Evolutionary conservation across 148 eudicot genomes (phyloP).

Genomic region (Heliamphora exappendiculata): DNA sequence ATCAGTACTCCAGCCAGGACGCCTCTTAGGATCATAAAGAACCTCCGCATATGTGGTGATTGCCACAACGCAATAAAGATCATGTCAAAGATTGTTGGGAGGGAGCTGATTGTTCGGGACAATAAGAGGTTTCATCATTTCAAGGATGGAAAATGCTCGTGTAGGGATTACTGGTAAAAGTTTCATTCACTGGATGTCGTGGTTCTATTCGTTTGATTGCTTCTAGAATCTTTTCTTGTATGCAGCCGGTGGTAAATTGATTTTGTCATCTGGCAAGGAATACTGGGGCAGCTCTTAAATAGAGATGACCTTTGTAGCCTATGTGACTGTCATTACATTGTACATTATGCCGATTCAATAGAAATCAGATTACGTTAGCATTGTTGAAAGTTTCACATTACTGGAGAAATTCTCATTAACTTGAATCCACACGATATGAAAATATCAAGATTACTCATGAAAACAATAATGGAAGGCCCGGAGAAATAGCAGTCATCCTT

Average conservation of each 20-base stretch:
- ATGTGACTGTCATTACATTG: background rate
- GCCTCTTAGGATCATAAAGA: conserved; percentile 42
- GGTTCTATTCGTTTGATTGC: background rate
- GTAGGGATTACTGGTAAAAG: conserved; percentile 43
- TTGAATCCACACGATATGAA: no score
- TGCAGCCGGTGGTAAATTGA: background rate
- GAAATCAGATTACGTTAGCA: background rate
- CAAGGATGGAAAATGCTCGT: conserved; percentile 44
- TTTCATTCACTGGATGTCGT: background rate
- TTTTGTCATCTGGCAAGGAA: background rate
- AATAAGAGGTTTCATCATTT: conserved; percentile 51
- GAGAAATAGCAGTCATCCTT: background rate
- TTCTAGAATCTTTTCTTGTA: background rate
- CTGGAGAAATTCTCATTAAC: no score
- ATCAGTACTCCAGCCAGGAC: conserved; percentile 42
- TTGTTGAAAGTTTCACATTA: background rate
- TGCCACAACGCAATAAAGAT: no score
- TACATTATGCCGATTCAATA: background rate
- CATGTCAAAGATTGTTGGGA: conserved; percentile 47
- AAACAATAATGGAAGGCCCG: no score
- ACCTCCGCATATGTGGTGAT: conserved; percentile 46
- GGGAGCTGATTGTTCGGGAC: conserved; percentile 48
- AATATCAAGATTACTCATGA: no score
- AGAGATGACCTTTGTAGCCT: background rate
- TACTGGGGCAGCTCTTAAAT: background rate